These are phyloP conservation scores for Leccinum longicurvipes DNA, from an alignment of 768 basidiomycete genomes.

Conservation along the genomic window DNA sequence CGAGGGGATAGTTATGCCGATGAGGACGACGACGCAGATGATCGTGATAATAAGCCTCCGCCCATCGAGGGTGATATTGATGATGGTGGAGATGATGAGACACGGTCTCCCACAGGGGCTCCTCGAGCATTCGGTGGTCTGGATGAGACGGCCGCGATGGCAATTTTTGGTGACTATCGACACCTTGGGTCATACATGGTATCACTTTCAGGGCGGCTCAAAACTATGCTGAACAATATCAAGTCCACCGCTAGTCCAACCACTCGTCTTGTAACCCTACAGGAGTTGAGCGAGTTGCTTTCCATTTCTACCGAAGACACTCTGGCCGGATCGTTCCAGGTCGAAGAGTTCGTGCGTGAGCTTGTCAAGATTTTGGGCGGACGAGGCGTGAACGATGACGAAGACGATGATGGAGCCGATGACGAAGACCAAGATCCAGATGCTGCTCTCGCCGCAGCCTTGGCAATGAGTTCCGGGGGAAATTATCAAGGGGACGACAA, in stretches of 20 bases:
- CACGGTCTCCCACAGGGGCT: slow-evolving; percentile 35
- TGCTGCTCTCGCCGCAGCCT: slow-evolving; percentile 81
- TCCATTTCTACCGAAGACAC: slow-evolving; percentile 98
- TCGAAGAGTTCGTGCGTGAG: slow-evolving; percentile 89
- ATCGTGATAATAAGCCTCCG: slow-evolving; percentile 46
- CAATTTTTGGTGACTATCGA: slow-evolving; percentile 84
- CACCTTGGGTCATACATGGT: slow-evolving; percentile 92
- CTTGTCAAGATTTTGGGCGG: slow-evolving; percentile 89
- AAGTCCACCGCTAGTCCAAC: slow-evolving; percentile 80
- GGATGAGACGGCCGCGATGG: slow-evolving; percentile 71
- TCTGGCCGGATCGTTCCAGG: slow-evolving; percentile 91
- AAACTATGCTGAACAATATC: slow-evolving; percentile 88
- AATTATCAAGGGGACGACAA: slow-evolving; percentile 79
- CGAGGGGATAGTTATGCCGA: slow-evolving; percentile 43
- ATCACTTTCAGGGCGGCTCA: slow-evolving; percentile 81
- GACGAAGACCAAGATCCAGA: slow-evolving; percentile 74
- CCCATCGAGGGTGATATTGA: slow-evolving; percentile 48
- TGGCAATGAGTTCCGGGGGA: slow-evolving; percentile 74
- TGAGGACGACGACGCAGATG: slow-evolving; percentile 41
- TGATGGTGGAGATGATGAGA: slow-evolving; percentile 40
- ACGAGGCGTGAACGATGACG: slow-evolving; percentile 65
- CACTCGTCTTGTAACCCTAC: slow-evolving; percentile 82
- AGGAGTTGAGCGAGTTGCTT: slow-evolving; percentile 92
- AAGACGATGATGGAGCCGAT: slow-evolving; percentile 69
- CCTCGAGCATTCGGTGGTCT: slow-evolving; percentile 45